Evolutionary conservation across 2,329 filamentous ascomycete species (phyloP), one percentile per base, ranked within the genome.

Genomic region (Colletotrichum cereale): DNA sequence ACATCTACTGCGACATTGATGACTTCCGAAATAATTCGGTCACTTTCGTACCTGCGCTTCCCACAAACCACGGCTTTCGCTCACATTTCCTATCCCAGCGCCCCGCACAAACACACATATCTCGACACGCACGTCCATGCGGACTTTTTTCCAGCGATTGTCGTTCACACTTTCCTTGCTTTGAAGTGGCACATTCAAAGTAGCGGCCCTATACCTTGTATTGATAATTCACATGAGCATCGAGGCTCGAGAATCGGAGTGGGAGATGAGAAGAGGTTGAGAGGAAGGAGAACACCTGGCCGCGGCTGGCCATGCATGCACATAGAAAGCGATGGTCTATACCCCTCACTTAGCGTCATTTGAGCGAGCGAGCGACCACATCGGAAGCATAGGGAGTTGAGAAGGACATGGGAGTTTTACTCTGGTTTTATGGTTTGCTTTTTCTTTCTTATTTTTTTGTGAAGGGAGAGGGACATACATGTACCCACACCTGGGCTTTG

Each of bases 321-420:
- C 47, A 69, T 72, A 69, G 65, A 72, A 58, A 56, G 34, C 50
- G 57, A 40, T 57, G 48, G 71, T 73, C 63, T 67, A 73, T 73
- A 72, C 71, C 71, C 65, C 67, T 53, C 44, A 63, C 68, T 68
- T 66, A 44, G 64, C 68, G 63, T 73, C 64, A 62, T 73, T 73
- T 72, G 64, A 67, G 71, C 62, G 63, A 73, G 70, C 68, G 42
- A 67, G 64, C 70, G 58, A 71, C 47, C 42, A 58, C 38, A 40
- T 18, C 62, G 53, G 60, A 42, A 47, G 58, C 53, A 63, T 50
- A 61, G 36, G 62, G 67, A 73, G 71, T 66, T 73, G 68, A 62
- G 42, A n/a, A 42, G 53, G 40, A 66, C 11, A 58, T 10, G 34
- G 48, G 66, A 53, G 58, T 34, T 63, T 65, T 40, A 58, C n/a